Evolutionary conservation across 1,284 basidiomycete genomes (phyloP), one percentile per base, ranked within the genome.

Genomic region (Chondrostereum purpureum): DNA sequence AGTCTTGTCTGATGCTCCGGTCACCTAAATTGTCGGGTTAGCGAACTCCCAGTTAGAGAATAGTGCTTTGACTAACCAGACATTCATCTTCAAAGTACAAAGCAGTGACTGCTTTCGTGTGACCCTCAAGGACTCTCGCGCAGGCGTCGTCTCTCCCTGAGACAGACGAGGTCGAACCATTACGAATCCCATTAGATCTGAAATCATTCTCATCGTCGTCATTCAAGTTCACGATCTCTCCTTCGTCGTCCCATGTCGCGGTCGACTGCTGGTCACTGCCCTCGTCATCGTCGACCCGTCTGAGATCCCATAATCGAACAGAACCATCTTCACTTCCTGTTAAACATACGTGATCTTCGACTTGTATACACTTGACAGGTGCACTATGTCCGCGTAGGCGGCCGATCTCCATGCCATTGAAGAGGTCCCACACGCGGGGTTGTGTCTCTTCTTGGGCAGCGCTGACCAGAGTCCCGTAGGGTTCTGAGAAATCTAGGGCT

Each of bases 1-100:
- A 1, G 96, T 99, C 70, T 98, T 97, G 71, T 99, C 96, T 3
- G 91, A 92, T 3, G 95, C 95, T 40, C 96, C 96, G 2, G 94
- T 96, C 10, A 98, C 89, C 90, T 91, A 53, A 11, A 43, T 37
- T 10, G 11, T 10, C 27, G 10, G 27, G 10, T 33, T 10, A 33
- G 27, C 11, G 11, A 33, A 33, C 10, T 33, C 14, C 14, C 27
- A n/a, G 11, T 33, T 14, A 10, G 27, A 33, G 14, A n/a, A 10
- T 10, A 33, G 14, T 16, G n/a, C 33, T 20, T 44, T 52, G 46
- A 66, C 77, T 59, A 61, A 91, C 94, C 64, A 98, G 67, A 57
- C 89, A 95, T 43, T 88, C 82, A 53, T 93, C 92, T 65, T 98
- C 95, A 59, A 97, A 97, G 68, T 95, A 98, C 50, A 99, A 72